phyloP scores from a whole-genome alignment of 495 filamentous ascomycete genomes.

The Saxophila tyrrhenica region DNA sequence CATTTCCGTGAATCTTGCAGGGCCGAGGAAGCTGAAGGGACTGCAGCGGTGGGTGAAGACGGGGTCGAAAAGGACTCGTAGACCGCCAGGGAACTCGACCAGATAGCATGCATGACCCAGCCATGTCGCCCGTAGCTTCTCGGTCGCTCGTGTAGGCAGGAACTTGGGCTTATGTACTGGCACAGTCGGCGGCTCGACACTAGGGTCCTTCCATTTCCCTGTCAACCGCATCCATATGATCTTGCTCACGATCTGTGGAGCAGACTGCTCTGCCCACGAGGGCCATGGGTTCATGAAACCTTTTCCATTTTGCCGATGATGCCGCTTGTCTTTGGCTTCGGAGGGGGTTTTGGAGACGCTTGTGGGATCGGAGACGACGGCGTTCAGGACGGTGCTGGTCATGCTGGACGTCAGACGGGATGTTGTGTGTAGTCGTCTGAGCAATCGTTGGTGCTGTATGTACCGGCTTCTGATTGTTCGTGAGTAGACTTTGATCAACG shows the following conservation, averaged over 20 bases:
- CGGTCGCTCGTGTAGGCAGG: constrained; percentile 45
- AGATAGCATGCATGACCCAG: constrained; percentile 92
- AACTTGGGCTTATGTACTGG: constrained; percentile 60
- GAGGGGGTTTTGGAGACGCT: constrained; percentile 40
- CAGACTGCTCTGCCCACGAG: constrained; percentile 21
- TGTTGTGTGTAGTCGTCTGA: neutral
- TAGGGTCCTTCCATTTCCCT: constrained; percentile 48
- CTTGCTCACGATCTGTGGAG: constrained; percentile 1
- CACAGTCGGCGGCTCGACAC: constrained; percentile 56
- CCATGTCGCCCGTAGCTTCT: constrained; percentile 78
- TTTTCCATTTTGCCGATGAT: constrained; percentile 47
- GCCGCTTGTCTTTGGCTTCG: constrained; percentile 41
- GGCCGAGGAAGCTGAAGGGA: constrained; percentile 59
- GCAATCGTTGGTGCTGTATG: neutral
- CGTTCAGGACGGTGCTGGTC: constrained; percentile 37
- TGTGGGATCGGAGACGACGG: constrained; percentile 39
- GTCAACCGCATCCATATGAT: constrained; percentile 41
- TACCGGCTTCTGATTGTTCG: neutral
- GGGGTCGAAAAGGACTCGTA: constrained; percentile 89
- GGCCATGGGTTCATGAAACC: constrained; percentile 49
- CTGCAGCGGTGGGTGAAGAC: constrained; percentile 85
- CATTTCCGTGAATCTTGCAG: constrained; percentile 68
- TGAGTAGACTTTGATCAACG: neutral
- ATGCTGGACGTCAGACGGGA: neutral
- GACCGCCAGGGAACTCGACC: constrained; percentile 78